phyloP scores from a whole-genome alignment of 2,329 filamentous ascomycete genomes.

The Leptographium wingfieldii region DNA sequence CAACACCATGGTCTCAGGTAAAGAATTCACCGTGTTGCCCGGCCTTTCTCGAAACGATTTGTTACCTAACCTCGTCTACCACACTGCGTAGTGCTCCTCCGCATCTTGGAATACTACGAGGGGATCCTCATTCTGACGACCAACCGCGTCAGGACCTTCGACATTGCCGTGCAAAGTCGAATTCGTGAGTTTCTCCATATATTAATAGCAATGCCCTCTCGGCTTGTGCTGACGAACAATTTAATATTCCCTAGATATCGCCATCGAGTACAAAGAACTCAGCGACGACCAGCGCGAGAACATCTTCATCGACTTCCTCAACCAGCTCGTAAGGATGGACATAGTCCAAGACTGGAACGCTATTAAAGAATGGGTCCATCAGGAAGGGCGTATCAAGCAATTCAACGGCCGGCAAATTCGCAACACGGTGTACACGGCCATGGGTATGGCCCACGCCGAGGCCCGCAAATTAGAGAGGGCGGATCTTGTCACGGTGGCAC shows the following conservation, averaged over 20 bases:
- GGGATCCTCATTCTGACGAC: conserved; percentile 15
- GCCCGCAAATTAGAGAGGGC: not conserved
- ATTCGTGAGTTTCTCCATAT: not conserved
- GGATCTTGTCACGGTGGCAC: not conserved
- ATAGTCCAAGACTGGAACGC: not conserved
- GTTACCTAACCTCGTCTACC: not conserved
- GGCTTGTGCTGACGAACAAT: not conserved
- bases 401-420: not conserved
- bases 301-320: not conserved
- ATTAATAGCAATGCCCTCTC: not conserved
- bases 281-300: not conserved
- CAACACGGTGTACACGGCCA: not conserved
- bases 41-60: no score
- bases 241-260: not conserved
- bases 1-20: not conserved
- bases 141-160: conserved; percentile 18
- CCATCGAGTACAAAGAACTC: not conserved
- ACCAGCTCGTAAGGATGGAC: not conserved
- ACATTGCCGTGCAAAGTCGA: conserved; percentile 11
- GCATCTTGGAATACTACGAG: conserved; percentile 13
- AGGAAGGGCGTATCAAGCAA: not conserved
- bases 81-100: conserved; percentile 13
- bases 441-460: not conserved
- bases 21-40: no score
- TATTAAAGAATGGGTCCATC: not conserved